A percentile compares a stretch with the other conserved stretches of the same genome.
phyloP scores from a whole-genome alignment of 768 basidiomycete species.

The Mycena haematopus region DNA sequence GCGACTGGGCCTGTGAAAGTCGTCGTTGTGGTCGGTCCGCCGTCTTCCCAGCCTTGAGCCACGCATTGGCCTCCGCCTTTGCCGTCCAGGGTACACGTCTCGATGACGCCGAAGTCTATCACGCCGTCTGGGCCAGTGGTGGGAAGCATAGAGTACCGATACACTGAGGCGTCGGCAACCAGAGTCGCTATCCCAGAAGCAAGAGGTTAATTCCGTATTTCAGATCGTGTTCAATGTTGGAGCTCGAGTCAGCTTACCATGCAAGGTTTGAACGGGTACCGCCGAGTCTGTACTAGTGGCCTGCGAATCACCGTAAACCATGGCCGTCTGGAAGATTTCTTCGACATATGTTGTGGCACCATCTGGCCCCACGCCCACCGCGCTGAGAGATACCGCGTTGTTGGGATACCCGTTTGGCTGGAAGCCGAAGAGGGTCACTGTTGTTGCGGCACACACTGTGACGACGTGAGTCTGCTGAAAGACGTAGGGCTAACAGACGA shows the following conservation, averaged over 20 bases:
- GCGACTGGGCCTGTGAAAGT: conserved; percentile 1
- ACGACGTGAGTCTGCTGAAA: not conserved
- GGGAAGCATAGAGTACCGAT: conserved; percentile 9
- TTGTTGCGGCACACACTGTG: not conserved
- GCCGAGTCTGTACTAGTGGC: not conserved
- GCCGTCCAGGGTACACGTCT: conserved; percentile 14
- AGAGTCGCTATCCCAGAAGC: conserved; percentile 1
- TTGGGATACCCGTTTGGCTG: conserved; percentile 2
- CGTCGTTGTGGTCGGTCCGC: conserved; percentile 7
- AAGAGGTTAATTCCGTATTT: too few relatives aligned
- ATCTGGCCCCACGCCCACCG: conserved; percentile 9
- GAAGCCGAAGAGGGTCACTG: conserved; percentile 8
- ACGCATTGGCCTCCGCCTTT: not conserved
- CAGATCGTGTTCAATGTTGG: not conserved
- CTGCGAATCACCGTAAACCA: not conserved
- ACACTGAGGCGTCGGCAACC: conserved; percentile 9
- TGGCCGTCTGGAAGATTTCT: not conserved
- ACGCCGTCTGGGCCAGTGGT: not conserved
- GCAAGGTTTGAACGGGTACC: not conserved
- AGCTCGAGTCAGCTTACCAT: not conserved
- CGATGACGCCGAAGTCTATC: not conserved
- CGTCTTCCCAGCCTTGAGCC: conserved; percentile 3
- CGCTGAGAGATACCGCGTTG: conserved; percentile 7
- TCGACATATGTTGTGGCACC: conserved; percentile 12
- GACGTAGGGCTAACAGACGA: not conserved